phyloP scores from a whole-genome alignment of 257 asterid genomes.

The Prunella vulgaris region DNA sequence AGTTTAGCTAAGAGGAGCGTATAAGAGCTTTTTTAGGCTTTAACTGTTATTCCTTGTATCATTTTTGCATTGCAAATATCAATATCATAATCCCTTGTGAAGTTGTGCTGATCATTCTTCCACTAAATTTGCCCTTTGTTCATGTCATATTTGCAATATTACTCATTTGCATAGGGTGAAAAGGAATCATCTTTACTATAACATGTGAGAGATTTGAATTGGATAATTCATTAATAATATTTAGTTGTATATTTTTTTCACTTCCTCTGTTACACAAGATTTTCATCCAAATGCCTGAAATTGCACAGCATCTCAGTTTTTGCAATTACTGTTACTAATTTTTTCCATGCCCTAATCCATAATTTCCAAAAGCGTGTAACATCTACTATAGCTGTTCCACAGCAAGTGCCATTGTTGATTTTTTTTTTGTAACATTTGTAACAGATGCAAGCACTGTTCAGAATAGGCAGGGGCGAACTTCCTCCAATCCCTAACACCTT shows the following conservation, averaged over 20 bases:
- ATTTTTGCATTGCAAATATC: neutral
- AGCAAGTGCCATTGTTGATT: neutral
- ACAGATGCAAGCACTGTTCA: slow-evolving; percentile 61
- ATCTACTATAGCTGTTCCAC: neutral
- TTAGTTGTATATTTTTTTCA: neutral
- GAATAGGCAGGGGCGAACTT: slow-evolving; percentile 59
- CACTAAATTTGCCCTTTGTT: neutral
- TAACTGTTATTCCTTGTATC: neutral
- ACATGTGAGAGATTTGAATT: neutral
- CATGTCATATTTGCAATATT: neutral
- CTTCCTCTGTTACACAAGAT: neutral
- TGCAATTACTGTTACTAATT: neutral
- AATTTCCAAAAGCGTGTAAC: slow-evolving; percentile 1
- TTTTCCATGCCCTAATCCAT: neutral
- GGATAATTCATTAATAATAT: neutral
- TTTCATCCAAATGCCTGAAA: neutral
- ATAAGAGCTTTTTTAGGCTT: neutral
- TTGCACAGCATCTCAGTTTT: neutral
- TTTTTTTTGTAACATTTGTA: slow-evolving; percentile 8
- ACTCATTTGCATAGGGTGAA: neutral
- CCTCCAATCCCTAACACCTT: slow-evolving; percentile 52
- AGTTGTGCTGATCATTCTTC: neutral
- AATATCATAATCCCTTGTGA: neutral
- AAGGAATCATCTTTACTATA: neutral
- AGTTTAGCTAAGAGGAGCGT: slow-evolving; percentile 7